Conservation (phyloP, 352 stramenopile genomes). For the Plasmopara viticola region DNA sequence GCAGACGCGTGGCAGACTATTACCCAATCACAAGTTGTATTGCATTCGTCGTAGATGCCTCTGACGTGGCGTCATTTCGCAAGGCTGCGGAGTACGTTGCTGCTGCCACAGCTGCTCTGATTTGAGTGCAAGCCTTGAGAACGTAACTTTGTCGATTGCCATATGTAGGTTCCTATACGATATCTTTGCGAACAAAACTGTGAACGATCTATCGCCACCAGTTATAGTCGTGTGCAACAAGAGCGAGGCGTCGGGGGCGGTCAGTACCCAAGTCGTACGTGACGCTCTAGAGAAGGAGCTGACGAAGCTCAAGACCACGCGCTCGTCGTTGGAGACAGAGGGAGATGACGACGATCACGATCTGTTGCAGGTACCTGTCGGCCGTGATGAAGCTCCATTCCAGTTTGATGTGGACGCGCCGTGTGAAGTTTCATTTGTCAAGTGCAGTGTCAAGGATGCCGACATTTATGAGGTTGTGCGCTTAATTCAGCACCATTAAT, state of each 20-base stretch:
- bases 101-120: background rate
- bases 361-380: slow-evolving; percentile 58
- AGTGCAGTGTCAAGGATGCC: slow-evolving; percentile 62
- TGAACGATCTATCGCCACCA: slow-evolving; percentile 64
- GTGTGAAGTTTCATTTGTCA: slow-evolving; percentile 70
- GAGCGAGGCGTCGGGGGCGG: slow-evolving; percentile 45
- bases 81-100: slow-evolving; percentile 69
- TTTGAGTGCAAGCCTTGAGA: background rate
- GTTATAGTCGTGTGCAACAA: slow-evolving; percentile 85
- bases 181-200: slow-evolving; percentile 79
- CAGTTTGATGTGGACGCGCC: slow-evolving; percentile 76
- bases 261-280: slow-evolving; percentile 43
- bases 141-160: background rate
- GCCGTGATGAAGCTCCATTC: slow-evolving; percentile 66
- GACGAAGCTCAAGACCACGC: slow-evolving; percentile 81
- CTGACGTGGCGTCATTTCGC: slow-evolving; percentile 53
- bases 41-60: slow-evolving; percentile 73
- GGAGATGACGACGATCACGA: slow-evolving; percentile 76
- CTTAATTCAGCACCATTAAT: slow-evolving; percentile 73
- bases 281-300: slow-evolving; percentile 74
- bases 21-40: slow-evolving; percentile 65
- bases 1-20: slow-evolving; percentile 62
- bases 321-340: slow-evolving; percentile 78
- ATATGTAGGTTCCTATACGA: slow-evolving; percentile 68
- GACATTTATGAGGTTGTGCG: slow-evolving; percentile 53